Percentiles rank a stretch among this genome's conserved stretches.
Conservation (phyloP, 2,329 filamentous ascomycete genomes). For the Claviceps sorghi region DNA sequence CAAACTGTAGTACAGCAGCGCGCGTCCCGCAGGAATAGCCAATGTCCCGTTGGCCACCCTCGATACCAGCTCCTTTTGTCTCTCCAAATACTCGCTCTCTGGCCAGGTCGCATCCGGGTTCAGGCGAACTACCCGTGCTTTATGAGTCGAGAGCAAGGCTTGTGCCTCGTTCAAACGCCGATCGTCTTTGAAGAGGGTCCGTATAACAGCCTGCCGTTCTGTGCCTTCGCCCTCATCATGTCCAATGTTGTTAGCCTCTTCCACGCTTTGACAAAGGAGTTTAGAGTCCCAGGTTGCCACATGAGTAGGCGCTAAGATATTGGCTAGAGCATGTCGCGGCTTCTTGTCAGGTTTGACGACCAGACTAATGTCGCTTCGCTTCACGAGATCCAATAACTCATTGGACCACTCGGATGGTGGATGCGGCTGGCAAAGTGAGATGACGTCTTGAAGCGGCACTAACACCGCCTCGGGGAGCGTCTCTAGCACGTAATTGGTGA, state of each 20-base stretch:
- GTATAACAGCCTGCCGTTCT: slow-evolving; percentile 69
- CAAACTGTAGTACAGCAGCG: slow-evolving; percentile 75
- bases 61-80: slow-evolving; percentile 80
- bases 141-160: slow-evolving; percentile 70
- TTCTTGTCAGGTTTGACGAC: slow-evolving; percentile 35
- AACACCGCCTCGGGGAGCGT: slow-evolving; percentile 76
- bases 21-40: slow-evolving; percentile 75
- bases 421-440: slow-evolving; percentile 68
- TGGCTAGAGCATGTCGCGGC: slow-evolving; percentile 18
- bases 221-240: slow-evolving; percentile 71
- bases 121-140: slow-evolving; percentile 64
- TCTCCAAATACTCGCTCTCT: slow-evolving; percentile 78
- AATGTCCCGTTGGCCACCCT: slow-evolving; percentile 76
- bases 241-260: slow-evolving; percentile 43
- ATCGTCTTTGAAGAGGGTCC: slow-evolving; percentile 81
- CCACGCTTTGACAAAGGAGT: slow-evolving; percentile 55
- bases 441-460: slow-evolving; percentile 66
- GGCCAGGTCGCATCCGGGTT: slow-evolving; percentile 61
- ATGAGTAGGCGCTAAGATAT: slow-evolving; percentile 43
- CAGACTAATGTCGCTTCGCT: slow-evolving; percentile 65
- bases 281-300: slow-evolving; percentile 59
- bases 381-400: slow-evolving; percentile 58
- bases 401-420: slow-evolving; percentile 66
- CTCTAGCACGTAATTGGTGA: slow-evolving; percentile 55
- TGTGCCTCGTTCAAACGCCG: slow-evolving; percentile 77